Conservation (phyloP, 2,329 filamentous ascomycete species). For the Verticillium nubilum region DNA sequence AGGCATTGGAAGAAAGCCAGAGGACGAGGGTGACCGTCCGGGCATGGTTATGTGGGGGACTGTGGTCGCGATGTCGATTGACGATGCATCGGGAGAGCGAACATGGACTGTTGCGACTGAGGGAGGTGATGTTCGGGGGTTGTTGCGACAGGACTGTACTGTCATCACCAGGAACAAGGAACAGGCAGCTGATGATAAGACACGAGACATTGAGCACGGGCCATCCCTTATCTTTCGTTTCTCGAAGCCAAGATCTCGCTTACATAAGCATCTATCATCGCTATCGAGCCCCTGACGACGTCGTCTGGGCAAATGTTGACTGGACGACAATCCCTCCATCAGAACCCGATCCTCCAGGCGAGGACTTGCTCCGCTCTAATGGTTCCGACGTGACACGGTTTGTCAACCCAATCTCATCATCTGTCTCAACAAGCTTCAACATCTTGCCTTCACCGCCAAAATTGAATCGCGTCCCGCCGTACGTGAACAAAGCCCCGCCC, state of each 20-base stretch:
- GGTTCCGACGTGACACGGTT: neutral
- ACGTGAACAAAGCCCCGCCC: slow-evolving; percentile 5
- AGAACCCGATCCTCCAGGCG: neutral
- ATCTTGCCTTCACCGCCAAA: neutral
- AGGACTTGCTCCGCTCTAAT: neutral
- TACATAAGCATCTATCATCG: neutral
- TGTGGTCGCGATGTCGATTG: neutral
- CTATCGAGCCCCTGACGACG: too few species aligned
- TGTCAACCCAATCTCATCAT: slow-evolving; percentile 7
- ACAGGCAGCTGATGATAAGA: neutral
- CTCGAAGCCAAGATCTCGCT: neutral
- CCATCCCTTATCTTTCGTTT: neutral
- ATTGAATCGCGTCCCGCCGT: slow-evolving; percentile 4
- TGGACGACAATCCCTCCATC: slow-evolving; percentile 19
- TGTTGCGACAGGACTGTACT: too few species aligned
- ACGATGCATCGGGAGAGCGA: neutral
- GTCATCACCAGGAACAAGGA: neutral
- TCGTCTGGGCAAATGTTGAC: too few species aligned
- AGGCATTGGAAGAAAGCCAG: slow-evolving; percentile 49
- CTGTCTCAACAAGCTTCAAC: neutral
- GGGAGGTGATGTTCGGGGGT: too few species aligned
- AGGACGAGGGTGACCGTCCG: slow-evolving; percentile 30
- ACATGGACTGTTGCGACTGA: too few species aligned
- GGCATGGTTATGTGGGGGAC: neutral
- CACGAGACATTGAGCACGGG: neutral